Conservation (phyloP, 1,284 basidiomycete genomes). For the Naganishia cerealis region DNA sequence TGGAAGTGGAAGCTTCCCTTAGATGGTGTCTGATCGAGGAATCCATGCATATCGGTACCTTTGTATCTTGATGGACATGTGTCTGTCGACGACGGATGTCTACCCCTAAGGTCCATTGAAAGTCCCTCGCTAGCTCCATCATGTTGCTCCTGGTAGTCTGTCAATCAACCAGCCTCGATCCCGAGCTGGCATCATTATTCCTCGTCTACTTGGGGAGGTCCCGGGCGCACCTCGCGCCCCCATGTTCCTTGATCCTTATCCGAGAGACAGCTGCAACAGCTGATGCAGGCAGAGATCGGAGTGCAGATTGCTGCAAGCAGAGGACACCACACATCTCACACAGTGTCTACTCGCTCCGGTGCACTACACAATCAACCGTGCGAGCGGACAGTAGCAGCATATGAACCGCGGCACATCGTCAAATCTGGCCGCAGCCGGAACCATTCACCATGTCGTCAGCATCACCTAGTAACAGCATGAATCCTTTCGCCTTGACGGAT, state of each 20-base stretch:
- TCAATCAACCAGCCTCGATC: no score
- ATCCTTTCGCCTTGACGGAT: constrained; percentile 17
- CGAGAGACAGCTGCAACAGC: neutral
- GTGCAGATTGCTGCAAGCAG: neutral
- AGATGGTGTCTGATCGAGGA: neutral
- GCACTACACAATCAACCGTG: no score
- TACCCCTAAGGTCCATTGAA: no score
- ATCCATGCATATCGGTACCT: neutral
- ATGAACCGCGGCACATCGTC: neutral
- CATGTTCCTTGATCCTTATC: neutral
- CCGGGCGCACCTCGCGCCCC: neutral
- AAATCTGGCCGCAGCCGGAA: neutral
- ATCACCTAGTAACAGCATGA: constrained; percentile 29
- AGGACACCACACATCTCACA: neutral
- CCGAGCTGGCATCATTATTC: no score
- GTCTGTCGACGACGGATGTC: no score
- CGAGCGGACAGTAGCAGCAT: neutral
- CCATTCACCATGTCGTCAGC: constrained; percentile 16
- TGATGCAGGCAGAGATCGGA: neutral
- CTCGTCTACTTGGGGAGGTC: no score
- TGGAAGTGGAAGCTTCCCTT: constrained; percentile 24
- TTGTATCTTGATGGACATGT: no score
- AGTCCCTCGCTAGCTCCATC: no score
- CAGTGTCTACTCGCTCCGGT: no score
- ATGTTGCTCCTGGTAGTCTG: no score